Evolutionary conservation across 1,284 basidiomycete genomes (phyloP).

Genomic region (Moniliella sp.): DNA sequence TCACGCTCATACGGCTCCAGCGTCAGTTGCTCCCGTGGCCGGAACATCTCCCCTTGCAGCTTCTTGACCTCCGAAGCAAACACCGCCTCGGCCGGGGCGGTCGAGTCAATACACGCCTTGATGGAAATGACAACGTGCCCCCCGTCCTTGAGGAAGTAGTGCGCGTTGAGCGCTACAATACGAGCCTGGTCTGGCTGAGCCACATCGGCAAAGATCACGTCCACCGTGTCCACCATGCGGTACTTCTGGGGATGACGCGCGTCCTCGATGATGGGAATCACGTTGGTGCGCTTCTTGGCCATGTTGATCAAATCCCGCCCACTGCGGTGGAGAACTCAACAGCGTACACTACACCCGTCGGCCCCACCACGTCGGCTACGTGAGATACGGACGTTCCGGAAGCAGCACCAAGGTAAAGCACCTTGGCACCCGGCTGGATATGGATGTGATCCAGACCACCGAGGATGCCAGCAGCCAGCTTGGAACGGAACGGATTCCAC

Average conservation of each 20-base stretch:
- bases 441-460: conserved; percentile 84
- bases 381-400: conserved; percentile 88
- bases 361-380: conserved; percentile 92
- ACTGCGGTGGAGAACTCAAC: conserved; percentile 94
- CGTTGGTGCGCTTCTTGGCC: conserved; percentile 98
- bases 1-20: conserved; percentile 36
- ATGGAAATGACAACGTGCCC: conserved; percentile 89
- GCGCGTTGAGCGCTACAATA: conserved; percentile 63
- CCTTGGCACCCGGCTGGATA: conserved; percentile 82
- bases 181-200: conserved; percentile 89
- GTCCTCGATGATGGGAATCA: conserved; percentile 94
- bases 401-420: conserved; percentile 89
- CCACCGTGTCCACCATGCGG: conserved; percentile 27
- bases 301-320: conserved; percentile 95
- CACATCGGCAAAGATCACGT: conserved; percentile 62
- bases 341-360: conserved; percentile 87
- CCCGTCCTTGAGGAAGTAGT: conserved; percentile 82
- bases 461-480: conserved; percentile 85
- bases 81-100: conserved; percentile 64
- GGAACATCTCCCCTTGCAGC: conserved; percentile 64
- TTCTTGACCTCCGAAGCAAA: conserved; percentile 73
- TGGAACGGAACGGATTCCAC: conserved; percentile 97
- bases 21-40: conserved; percentile 80
- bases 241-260: conserved; percentile 53
- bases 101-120: conserved; percentile 98